Evolutionary conservation across 2,329 filamentous ascomycete species (phyloP).

Genomic region (Sporothrix pallida): DNA sequence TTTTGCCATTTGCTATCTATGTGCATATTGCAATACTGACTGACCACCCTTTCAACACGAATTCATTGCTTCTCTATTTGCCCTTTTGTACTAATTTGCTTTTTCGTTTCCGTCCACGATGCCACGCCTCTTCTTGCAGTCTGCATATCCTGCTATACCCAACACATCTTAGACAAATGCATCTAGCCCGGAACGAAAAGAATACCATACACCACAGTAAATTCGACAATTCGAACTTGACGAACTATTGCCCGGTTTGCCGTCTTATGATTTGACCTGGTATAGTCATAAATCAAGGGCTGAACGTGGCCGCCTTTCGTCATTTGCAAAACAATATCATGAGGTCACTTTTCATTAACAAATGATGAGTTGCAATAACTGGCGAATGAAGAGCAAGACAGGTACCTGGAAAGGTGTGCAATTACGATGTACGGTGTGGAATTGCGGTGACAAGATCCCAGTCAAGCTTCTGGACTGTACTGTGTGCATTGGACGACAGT

Average conservation of each 20-base stretch:
- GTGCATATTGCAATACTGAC: not conserved
- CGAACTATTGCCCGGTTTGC: not conserved
- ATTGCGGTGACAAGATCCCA: not conserved
- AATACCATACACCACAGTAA: not conserved
- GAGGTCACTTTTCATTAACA: constrained; percentile 8
- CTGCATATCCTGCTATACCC: not conserved
- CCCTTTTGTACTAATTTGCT: not conserved
- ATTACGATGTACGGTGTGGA: not conserved
- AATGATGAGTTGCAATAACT: not conserved
- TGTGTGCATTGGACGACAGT: too few relatives aligned
- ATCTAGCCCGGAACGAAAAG: constrained; percentile 3
- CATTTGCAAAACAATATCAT: not conserved
- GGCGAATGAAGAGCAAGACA: not conserved
- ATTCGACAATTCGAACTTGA: not conserved
- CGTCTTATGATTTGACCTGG: constrained; percentile 16
- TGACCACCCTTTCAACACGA: not conserved
- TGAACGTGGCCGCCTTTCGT: not conserved
- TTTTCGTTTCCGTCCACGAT: not conserved
- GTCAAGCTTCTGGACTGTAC: too few relatives aligned
- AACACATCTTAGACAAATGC: constrained; percentile 15
- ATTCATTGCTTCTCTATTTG: not conserved
- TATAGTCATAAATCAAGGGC: constrained; percentile 20
- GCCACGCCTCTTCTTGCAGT: constrained; percentile 10
- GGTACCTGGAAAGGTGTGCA: not conserved
- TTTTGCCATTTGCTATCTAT: not conserved